Evolutionary conservation across 1,284 basidiomycete genomes (phyloP), one percentile per base, ranked within the genome.

Genomic region (Ustilago tritici): DNA sequence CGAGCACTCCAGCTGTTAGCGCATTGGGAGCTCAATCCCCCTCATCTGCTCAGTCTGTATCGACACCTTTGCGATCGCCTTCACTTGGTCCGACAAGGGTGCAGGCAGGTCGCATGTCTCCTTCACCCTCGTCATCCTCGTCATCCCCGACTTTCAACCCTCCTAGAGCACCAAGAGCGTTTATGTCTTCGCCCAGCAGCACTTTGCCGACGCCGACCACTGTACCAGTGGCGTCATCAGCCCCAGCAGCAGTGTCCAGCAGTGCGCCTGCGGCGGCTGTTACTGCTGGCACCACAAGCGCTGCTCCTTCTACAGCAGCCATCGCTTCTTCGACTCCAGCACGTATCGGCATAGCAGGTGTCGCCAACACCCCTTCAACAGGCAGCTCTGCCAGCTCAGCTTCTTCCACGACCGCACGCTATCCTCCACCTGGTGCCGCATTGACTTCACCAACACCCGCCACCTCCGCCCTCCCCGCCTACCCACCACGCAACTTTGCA

Each of bases 141-240:
- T 23, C 31, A 8, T 41, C 58, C 9, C 34, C 52, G 35, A 50
- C 38, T 9, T 76, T 76, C 65, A 76, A 76, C 34, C 74, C 74
- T 36, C 74, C 74, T 4, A 76, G 64, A 47, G 74, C 65, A 19
- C 74, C 74, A 23, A 65, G 74, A 12, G 74, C 74, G 1, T 76
- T 76, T 43, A 72, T 76, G 70, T 72, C 62, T 41, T 58, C 70
- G 8, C 63, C 69, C 9, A 53, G 65, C 3, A 23, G 14, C 17
- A 55, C 36, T 8, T 35, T 62, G 32, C 55, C 72, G 31, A 52
- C 64, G 8, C 52, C 65, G 38, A 66, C 50, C 23, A 23, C 36
- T 19, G 61, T 46, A 19, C 17, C 52, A 28, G 32, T 49, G 31
- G 12, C 49, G 14, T 11, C 49, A 7, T 11, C 49, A 8, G 15